Base-by-base conservation (phyloP, 305 asterid genomes). In the Nicotiana rustica region DNA sequence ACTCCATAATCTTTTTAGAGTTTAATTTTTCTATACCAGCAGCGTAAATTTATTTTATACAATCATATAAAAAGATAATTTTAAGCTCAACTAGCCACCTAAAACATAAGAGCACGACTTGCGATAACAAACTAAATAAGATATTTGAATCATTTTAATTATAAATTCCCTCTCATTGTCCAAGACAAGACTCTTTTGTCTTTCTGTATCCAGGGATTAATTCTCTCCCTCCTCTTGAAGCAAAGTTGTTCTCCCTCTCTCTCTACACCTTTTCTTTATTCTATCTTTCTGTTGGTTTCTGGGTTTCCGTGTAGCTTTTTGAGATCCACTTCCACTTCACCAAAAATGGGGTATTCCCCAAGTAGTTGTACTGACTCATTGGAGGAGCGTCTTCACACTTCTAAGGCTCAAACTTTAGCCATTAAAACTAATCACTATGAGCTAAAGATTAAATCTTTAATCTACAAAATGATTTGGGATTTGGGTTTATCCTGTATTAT, bases 401-500 rank as follows among this genome's bases (percentile, higher is more conserved):
- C 89, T 78, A 88, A 87, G 77, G 10, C 86, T 79, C 83, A 71
- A 81, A 66, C 82, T 84, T 70, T 85, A 60, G 81, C 86, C 76
- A 17, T 69, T 56, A 33, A 67, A 19, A 56, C 73, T 33, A 81
- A 85, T 49, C 59, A 78, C 64, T 89, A 88, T 41, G 91, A 88
- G 15, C 83, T 92, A 47, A 92, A 90, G 78, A 73, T 90, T 86
- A 91, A 89, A 86, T 90, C 95, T 79, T 82, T 92, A 41, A 79
- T 92, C 47, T 66, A 89, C 83, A 94, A 85, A 85, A 92, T 92
- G 97, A 82, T 93, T 61, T 91, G 94, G 95, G 92, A 90, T 86
- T 88, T 93, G 0, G 99, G 97, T 9, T 84, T 93, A 3, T 89
- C 89, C 3, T 92, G 98, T 61, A 83, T 94, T 12, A 84, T 88